These are phyloP conservation scores for Aureobasidium sp. DNA, from an alignment of 2,329 filamentous ascomycete genomes.

Conservation along the genomic window DNA sequence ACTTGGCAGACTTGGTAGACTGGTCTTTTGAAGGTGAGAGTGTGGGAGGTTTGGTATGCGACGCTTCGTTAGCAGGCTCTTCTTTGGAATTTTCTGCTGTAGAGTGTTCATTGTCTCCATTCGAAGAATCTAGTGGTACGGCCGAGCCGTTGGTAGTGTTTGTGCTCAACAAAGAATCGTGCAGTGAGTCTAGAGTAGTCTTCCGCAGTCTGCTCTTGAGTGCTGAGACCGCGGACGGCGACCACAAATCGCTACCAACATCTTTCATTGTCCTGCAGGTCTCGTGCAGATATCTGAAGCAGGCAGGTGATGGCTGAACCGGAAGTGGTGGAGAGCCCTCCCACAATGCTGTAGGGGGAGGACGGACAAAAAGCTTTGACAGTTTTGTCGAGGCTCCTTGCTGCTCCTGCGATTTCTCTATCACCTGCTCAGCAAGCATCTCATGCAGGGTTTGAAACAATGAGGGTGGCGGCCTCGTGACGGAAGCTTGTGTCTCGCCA, in stretches of 20 bases:
- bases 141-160: not conserved
- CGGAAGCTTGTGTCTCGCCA: conserved; percentile 7
- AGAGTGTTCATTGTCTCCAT: conserved; percentile 12
- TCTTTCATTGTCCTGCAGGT: conserved; percentile 62
- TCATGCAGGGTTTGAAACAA: conserved; percentile 60
- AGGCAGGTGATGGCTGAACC: conserved; percentile 65
- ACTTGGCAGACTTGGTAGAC: conserved; percentile 27
- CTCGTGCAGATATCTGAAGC: conserved; percentile 64
- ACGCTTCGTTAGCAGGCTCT: conserved; percentile 12
- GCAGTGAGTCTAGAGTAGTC: conserved; percentile 44
- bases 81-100: conserved; percentile 16
- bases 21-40: conserved; percentile 17
- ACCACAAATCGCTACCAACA: conserved; percentile 76
- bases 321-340: conserved; percentile 71
- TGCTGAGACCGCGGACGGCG: conserved; percentile 53
- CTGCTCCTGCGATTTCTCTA: conserved; percentile 20
- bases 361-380: conserved; percentile 21
- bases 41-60: not conserved
- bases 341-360: conserved; percentile 66
- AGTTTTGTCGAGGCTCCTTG: not conserved
- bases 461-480: conserved; percentile 48
- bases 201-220: conserved; percentile 55
- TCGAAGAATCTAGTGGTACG: not conserved
- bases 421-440: conserved; percentile 50
- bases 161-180: conserved; percentile 18